Base-by-base conservation (phyloP, 495 filamentous ascomycete genomes). In the Trypethelium eluteriae region DNA sequence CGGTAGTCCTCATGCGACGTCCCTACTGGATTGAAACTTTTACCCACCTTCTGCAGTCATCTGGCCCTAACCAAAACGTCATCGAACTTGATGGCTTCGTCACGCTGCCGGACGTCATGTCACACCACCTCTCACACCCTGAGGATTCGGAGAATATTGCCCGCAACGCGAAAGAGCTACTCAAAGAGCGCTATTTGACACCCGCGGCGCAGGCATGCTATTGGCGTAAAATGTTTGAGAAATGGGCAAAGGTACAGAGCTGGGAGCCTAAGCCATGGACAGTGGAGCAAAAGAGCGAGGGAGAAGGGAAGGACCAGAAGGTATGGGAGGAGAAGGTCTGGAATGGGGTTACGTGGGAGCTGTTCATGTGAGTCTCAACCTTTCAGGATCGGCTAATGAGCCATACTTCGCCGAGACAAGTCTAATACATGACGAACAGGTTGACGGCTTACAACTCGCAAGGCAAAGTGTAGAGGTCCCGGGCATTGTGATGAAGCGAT, bases 181-280 rank as follows among this genome's bases (percentile, higher is more conserved):
- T 76, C 57, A 61, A 71, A 11, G 71, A 76, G 32, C 44, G 71
- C 12, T 76, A 76, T 62, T 70, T 76, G 12, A 76, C 74, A 0
- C 74, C 71, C 6, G 74, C 73, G 6, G 73, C 74, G 2, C 63
- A 71, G 63, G 73, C 69, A 7, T 76, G 74, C 61, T 76, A 76
- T 59, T 76, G 74, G 74, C 65, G 74, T 3, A 56, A 66, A 14
- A 59, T 76, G 63, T 65, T 70, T 14, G 39, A 66, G 34, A 64
- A 44, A 10, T 76, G 72, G 70, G 53, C 53, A 10, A 35, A 9
- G 25, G 53, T 59, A 14, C 53, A 59, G 53, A 14, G 32, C 32
- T 59, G 53, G 53, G 53, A 59, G 5, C 53, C 53, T 14, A 59
- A 59, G 32, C 53, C 53, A 14, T 59, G 53, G 53, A 59, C 5